Conservation (phyloP, 352 stramenopile species). For the Phytophthora uliginosa region DNA sequence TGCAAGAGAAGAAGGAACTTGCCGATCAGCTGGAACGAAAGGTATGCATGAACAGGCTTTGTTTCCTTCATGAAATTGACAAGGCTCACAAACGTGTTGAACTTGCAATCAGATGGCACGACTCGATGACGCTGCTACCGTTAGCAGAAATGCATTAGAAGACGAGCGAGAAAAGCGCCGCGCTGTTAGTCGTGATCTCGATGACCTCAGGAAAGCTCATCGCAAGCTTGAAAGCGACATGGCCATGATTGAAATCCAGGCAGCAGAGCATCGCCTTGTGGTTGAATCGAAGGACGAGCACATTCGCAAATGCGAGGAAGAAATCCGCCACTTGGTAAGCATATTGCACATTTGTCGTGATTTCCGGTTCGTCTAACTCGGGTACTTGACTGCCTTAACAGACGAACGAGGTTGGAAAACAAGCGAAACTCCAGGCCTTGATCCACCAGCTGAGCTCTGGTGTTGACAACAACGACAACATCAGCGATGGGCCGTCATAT, state of each 20-base stretch:
- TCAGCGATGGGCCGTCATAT: slow-evolving; percentile 58
- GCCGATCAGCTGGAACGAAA: slow-evolving; percentile 73
- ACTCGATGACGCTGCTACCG: slow-evolving; percentile 58
- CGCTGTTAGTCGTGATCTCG: slow-evolving; percentile 55
- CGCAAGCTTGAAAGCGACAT: slow-evolving; percentile 76
- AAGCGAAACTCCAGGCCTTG: slow-evolving; percentile 83
- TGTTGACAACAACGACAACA: slow-evolving; percentile 52
- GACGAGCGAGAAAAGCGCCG: slow-evolving; percentile 73
- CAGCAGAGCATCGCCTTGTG: slow-evolving; percentile 65
- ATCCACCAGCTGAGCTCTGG: slow-evolving; percentile 88
- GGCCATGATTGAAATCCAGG: slow-evolving; percentile 68
- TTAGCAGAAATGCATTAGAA: slow-evolving; percentile 61
- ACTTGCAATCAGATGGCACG: slow-evolving; percentile 47
- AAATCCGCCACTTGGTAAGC: slow-evolving; percentile 78
- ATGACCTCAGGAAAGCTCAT: slow-evolving; percentile 73
- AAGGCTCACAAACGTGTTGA: slow-evolving; percentile 13
- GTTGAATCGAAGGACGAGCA: slow-evolving; percentile 73
- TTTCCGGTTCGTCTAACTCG: neutral
- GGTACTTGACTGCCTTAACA: slow-evolving; percentile 23
- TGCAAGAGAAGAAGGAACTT: slow-evolving; percentile 77
- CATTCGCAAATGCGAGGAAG: slow-evolving; percentile 71
- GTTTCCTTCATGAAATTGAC: neutral
- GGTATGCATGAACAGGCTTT: slow-evolving; percentile 34
- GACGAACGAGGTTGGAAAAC: slow-evolving; percentile 83
- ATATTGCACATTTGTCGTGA: neutral